phyloP scores from a whole-genome alignment of 371 early-diverging fungal species.

The Polyrhizophydium stewartii region DNA sequence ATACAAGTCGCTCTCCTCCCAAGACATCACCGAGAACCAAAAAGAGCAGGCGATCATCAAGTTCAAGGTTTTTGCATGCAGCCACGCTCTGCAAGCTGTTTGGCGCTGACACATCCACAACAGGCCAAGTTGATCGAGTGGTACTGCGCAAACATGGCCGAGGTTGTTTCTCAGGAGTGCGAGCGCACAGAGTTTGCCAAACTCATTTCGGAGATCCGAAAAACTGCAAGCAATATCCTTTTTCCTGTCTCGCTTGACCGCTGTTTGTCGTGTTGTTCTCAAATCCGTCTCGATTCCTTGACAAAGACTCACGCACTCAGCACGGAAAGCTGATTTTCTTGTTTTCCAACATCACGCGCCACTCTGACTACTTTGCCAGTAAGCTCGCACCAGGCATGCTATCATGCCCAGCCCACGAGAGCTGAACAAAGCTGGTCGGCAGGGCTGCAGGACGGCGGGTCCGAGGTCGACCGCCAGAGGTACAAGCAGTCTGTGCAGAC shows the following conservation, averaged over 20 bases:
- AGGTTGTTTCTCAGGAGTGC: constrained; percentile 39
- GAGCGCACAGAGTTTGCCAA: constrained; percentile 42
- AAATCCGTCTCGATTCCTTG: too few relatives aligned
- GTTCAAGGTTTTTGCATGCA: constrained; percentile 16
- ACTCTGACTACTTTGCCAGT: constrained; percentile 36
- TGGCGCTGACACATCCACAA: too few relatives aligned
- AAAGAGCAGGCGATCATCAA: constrained; percentile 18
- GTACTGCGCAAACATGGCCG: constrained; percentile 39
- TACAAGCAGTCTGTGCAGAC: constrained; percentile 29
- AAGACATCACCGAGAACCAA: constrained; percentile 23
- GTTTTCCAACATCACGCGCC: constrained; percentile 21
- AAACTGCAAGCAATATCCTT: constrained; percentile 11
- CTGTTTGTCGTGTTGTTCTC: not conserved
- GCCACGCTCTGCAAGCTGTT: too few relatives aligned
- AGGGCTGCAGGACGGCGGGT: constrained; percentile 8
- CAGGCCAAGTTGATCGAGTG: constrained; percentile 38
- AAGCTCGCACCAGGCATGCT: not conserved
- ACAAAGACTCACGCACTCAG: constrained; percentile 3
- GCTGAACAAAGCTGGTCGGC: not conserved
- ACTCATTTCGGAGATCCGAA: constrained; percentile 28
- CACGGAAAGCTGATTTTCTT: constrained; percentile 35
- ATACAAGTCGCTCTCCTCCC: constrained; percentile 9
- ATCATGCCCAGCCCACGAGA: not conserved
- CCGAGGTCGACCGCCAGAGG: constrained; percentile 10
- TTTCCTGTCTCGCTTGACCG: not conserved